A percentile compares a stretch with the other conserved stretches of the same genome.
Conservation (phyloP, 2,329 filamentous ascomycete species). For the Stagonosporopsis chrysanthemi region DNA sequence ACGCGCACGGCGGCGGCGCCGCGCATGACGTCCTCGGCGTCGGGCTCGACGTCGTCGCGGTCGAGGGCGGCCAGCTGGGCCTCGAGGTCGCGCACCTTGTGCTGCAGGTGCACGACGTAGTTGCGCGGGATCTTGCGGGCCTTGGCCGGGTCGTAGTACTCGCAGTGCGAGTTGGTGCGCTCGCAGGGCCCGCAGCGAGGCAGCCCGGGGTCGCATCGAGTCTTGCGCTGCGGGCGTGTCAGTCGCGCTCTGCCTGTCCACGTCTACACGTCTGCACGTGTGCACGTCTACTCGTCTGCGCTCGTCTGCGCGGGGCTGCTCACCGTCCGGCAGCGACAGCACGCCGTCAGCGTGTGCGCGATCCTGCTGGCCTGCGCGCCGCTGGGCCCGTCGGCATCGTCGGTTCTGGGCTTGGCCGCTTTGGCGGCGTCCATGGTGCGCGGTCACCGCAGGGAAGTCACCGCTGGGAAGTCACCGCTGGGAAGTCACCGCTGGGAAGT, state of each 20-base stretch:
- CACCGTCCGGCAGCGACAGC: constrained; percentile 81
- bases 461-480: no score
- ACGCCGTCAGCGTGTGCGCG: constrained; percentile 81
- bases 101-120: constrained; percentile 91
- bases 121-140: constrained; percentile 85
- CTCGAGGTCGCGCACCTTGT: constrained; percentile 82
- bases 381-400: constrained; percentile 32
- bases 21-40: constrained; percentile 84
- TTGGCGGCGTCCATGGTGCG: constrained; percentile 35
- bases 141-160: constrained; percentile 92
- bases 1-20: constrained; percentile 86
- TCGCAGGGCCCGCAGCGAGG: constrained; percentile 93
- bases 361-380: constrained; percentile 62
- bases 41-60: constrained; percentile 73
- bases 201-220: constrained; percentile 90
- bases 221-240: constrained; percentile 88
- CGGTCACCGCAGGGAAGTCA: no score
- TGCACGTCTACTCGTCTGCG: background rate
- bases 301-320: constrained; percentile 6
- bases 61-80: constrained; percentile 81
- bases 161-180: constrained; percentile 87
- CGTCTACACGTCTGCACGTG: no score
- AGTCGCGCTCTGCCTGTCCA: no score
- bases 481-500: no score
- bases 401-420: constrained; percentile 26